Evolutionary conservation across 768 basidiomycete genomes (phyloP).

Genomic region (Amyloporia xantha): DNA sequence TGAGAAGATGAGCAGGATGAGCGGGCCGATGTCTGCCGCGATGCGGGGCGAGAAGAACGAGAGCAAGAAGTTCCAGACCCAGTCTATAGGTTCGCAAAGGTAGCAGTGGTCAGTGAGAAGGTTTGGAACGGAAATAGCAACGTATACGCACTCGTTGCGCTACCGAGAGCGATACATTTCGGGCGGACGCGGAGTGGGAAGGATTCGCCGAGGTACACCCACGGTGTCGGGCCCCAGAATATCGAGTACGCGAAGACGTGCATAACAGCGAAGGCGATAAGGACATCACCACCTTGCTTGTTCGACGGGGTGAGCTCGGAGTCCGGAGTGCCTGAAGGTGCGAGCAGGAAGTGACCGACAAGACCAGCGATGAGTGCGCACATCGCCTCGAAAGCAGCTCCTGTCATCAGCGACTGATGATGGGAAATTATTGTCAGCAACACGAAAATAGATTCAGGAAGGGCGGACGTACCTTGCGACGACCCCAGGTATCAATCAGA

Average conservation of each 20-base stretch:
- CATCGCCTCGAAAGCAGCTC: constrained; percentile 50
- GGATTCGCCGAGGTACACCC: constrained; percentile 70
- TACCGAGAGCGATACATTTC: constrained; percentile 73
- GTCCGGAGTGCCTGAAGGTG: constrained; percentile 42
- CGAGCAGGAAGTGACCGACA: constrained; percentile 64
- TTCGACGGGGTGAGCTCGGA: constrained; percentile 48
- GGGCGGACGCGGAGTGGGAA: constrained; percentile 78
- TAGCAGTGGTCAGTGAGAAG: constrained; percentile 8
- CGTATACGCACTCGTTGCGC: constrained; percentile 40
- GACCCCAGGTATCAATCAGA: constrained; percentile 71
- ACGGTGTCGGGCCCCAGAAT: constrained; percentile 73
- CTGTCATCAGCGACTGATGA: constrained; percentile 54
- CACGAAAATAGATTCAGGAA: background rate
- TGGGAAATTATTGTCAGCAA: background rate
- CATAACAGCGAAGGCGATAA: constrained; percentile 73
- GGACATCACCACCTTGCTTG: constrained; percentile 51
- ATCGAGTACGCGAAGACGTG: constrained; percentile 67
- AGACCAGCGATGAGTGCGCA: constrained; percentile 65
- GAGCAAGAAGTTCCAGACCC: constrained; percentile 74
- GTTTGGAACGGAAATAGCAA: background rate
- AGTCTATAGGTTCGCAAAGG: no score
- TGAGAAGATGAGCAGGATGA: constrained; percentile 73
- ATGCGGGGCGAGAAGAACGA: constrained; percentile 69
- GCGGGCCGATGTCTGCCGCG: constrained; percentile 57
- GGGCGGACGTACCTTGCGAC: constrained; percentile 43